Base-by-base conservation (phyloP, 768 basidiomycete species). In the Kwoniella botswanensis region DNA sequence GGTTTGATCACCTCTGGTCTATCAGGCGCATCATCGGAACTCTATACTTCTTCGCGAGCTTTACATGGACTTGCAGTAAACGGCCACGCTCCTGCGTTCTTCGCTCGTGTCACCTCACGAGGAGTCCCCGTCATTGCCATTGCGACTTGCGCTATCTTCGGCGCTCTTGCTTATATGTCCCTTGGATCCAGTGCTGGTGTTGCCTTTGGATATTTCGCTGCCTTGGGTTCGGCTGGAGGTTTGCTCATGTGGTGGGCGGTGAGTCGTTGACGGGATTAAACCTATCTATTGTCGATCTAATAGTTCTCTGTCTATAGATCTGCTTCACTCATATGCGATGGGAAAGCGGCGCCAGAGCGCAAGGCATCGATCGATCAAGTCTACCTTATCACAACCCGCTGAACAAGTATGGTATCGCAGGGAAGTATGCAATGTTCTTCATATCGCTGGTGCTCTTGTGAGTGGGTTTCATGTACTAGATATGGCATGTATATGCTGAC, bases 321-420 rank as follows among this genome's bases (percentile, higher is more conserved):
- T 86, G 85, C 65, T 44, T 93, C 63, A 91, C 91, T 10, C 93
- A 92, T 79, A 71, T 92, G 65, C 90, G 94, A 55, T 97, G 97
- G 87, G 87, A 93, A 82, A 81, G 86, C 17, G 95, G 93, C 66
- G 77, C 91, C 85, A 90, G 90, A 80, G 88, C 80, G 2, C 95
- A 98, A 79, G 92, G 92, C 13, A 88, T 90, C 76, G 87, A 91
- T 76, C 88, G 96, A 56, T 83, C 63, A 18, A 87, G 84, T 4
- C 86, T 97, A 5, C 94, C 95, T 0, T 97, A 88, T 83, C 57
- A 59, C 26, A 24, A 59, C 57, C 26, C 22, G 17, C 17, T 59
- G 3, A 59, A 59, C 26, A 81, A 83, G 9, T 88, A 90, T 91
- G 83, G 56, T 17, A 55, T 59, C 22, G 68, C 82, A 57, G 73